Conservation (phyloP, 2,329 filamentous ascomycete genomes). For the Arthrinium puccinioides region DNA sequence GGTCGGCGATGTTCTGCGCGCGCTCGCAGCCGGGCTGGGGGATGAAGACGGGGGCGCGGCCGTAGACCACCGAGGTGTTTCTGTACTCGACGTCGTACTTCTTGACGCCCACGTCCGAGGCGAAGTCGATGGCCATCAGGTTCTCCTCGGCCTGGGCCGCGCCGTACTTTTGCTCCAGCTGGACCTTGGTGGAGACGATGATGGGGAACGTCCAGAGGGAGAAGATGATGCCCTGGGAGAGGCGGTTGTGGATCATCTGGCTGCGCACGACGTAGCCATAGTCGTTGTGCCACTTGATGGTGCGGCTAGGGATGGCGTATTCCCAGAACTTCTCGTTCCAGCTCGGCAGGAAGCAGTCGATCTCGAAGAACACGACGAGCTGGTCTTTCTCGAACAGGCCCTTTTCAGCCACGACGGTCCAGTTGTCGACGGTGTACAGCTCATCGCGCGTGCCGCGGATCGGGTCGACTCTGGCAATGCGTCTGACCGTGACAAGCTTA, state of each 20-base stretch:
- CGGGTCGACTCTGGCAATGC: neutral
- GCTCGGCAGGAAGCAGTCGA: slow-evolving; percentile 23
- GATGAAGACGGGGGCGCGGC: slow-evolving; percentile 18
- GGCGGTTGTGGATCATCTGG: slow-evolving; percentile 5
- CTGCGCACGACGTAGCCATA: slow-evolving; percentile 17
- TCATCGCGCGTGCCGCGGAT: slow-evolving; percentile 2
- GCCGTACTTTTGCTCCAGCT: slow-evolving; percentile 9
- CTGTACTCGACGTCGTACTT: slow-evolving; percentile 16
- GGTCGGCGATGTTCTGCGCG: slow-evolving; percentile 16
- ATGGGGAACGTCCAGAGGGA: slow-evolving; percentile 12
- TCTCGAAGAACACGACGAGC: slow-evolving; percentile 23
- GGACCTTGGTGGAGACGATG: slow-evolving; percentile 8
- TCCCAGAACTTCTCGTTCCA: slow-evolving; percentile 14
- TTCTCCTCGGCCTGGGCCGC: slow-evolving; percentile 4
- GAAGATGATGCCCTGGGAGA: slow-evolving; percentile 23
- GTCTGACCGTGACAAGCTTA: neutral
- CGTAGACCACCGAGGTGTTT: slow-evolving; percentile 4
- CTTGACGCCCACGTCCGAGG: slow-evolving; percentile 16
- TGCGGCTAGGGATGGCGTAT: slow-evolving; percentile 1
- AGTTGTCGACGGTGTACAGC: slow-evolving; percentile 17
- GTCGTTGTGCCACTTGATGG: slow-evolving; percentile 7
- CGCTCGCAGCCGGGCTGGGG: slow-evolving; percentile 16
- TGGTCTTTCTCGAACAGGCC: slow-evolving; percentile 12
- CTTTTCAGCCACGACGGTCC: slow-evolving; percentile 14
- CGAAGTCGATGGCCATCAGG: slow-evolving; percentile 15